Base-by-base conservation (phyloP, 768 basidiomycete species). In the Pseudohyphozyma bogoriensis region DNA sequence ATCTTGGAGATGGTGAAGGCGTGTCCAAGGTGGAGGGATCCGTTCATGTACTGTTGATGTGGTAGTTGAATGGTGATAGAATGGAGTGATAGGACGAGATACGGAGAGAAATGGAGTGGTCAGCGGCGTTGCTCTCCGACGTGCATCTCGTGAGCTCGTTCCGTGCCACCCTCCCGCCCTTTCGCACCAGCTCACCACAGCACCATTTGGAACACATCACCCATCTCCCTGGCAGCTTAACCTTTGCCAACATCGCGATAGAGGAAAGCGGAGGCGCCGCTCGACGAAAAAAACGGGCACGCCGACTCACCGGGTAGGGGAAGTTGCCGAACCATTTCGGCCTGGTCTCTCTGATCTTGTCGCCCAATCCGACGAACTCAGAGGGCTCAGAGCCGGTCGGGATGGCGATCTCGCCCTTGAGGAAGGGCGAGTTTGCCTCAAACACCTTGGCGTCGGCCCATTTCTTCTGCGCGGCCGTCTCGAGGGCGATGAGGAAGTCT, bases 311-410 rank as follows among this genome's bases (percentile, higher is more conserved):
- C 9, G 90, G 88, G 76, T 79, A 95, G 54, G 92, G 92, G 74
- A 86, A 93, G 76, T 84, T 95, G 56, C 93, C 95, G 72, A 96
- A 87, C 89, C 92, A 97, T 78, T 96, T 97, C 24, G 92, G 92
- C 73, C 83, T 82, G 75, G 84, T 82, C 70, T 84, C 78, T 63
- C 79, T 78, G 69, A 93, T 76, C 71, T 92, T 78, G 26, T 79
- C 78, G 22, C 77, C 77, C 26, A 56, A 31, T 40, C 53, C 31
- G 22, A 53, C 15, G 84, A 81, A 52, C 86, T 80, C 60, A n/a
- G n/a, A n/a, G n/a, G n/a, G n/a, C n/a, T n/a, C n/a, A n/a, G n/a
- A n/a, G 82, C 83, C 58, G 76, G 62, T 50, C 69, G 74, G 66
- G 72, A 74, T 33, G 1, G 60, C 57, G 42, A 56, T 37, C 64